phyloP scores from a whole-genome alignment of 352 stramenopile species.

The Phytopythium delawarense region DNA sequence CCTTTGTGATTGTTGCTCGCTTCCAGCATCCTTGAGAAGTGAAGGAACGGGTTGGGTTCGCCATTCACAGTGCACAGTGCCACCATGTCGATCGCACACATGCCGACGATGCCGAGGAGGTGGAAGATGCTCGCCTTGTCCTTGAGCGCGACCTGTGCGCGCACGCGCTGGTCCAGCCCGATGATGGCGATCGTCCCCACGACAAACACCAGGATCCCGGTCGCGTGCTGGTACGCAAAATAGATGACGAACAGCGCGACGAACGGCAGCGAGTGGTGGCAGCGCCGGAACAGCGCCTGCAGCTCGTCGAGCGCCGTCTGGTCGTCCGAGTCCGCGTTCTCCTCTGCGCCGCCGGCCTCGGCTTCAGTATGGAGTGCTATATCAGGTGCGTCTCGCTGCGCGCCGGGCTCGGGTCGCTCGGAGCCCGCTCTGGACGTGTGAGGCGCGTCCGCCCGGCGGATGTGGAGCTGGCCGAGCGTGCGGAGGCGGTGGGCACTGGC shows the following conservation, averaged over 20 bases:
- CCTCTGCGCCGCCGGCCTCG: conserved; percentile 5
- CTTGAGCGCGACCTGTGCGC: conserved; percentile 67
- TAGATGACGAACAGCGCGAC: conserved; percentile 65
- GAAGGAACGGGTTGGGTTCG: conserved; percentile 48
- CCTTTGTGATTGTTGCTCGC: conserved; percentile 19
- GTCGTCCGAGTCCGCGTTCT: conserved; percentile 27
- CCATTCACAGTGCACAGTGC: conserved; percentile 59
- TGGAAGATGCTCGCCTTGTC: conserved; percentile 56
- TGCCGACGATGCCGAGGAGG: conserved; percentile 42
- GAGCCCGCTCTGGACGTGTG: too few relatives aligned
- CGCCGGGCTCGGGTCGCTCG: not conserved
- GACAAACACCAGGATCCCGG: conserved; percentile 61
- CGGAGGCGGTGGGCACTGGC: not conserved
- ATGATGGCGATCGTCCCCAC: conserved; percentile 64
- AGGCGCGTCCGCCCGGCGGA: not conserved
- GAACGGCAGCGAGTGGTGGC: conserved; percentile 74
- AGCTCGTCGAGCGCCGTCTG: conserved; percentile 61
- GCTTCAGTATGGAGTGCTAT: not conserved
- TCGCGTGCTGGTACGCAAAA: conserved; percentile 76
- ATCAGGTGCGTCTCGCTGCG: not conserved
- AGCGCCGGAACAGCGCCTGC: conserved; percentile 54
- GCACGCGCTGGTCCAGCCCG: conserved; percentile 66
- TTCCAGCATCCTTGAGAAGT: conserved; percentile 42
- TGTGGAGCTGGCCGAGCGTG: not conserved
- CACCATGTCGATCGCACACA: conserved; percentile 56